Base-by-base conservation (phyloP, 148 eudicot genomes). In the Vaccinium darrowii region DNA sequence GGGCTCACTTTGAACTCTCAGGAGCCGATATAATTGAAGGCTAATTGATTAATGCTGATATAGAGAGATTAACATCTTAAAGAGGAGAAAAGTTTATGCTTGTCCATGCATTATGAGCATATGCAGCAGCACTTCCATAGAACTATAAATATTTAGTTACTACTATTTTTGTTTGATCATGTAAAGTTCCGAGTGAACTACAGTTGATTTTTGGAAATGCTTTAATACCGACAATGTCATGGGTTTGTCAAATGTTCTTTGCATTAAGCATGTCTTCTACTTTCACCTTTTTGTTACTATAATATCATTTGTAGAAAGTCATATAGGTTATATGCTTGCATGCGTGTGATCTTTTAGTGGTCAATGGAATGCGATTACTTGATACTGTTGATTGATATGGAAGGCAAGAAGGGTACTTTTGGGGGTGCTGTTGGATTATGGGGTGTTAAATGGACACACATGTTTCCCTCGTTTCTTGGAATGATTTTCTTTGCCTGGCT, bases 1-100 rank as follows among this genome's bases (percentile, higher is more conserved):
- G n/a, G 54, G 82, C 50, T n/a, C n/a, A 76, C 57, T 30, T 23
- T 49, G 47, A 77, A 77, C 80, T 51, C 80, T 77, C 36, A 50
- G 57, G 25, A 8, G 23, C 52, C 23, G 14, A 52, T 75, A 43
- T 15, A 75, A 7, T 43, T 43, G 47, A 53, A 15, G 8, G 18
- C 36, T 77, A 51, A 33, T 12, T 9, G 56, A 8, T 11, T 53
- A 53, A 53, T 53, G 14, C 13, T 52, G 54, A 53, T 53, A 11
- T 2, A 53, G 14, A 9, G 11, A 13, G 14, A 53, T 72, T 0
- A 30, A 52, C 16, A 21, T 54, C 8, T 27, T 27, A 3, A 30
- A 52, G 21, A 27, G 19, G 63, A 54, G 25, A 78, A 54, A 52
- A 78, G n/a, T 27, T 77, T 57, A 77, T 3, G 80, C 80, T 23